Evolutionary conservation across 768 basidiomycete genomes (phyloP), one percentile per base, ranked within the genome.

Genomic region (Suillus tomentosus): DNA sequence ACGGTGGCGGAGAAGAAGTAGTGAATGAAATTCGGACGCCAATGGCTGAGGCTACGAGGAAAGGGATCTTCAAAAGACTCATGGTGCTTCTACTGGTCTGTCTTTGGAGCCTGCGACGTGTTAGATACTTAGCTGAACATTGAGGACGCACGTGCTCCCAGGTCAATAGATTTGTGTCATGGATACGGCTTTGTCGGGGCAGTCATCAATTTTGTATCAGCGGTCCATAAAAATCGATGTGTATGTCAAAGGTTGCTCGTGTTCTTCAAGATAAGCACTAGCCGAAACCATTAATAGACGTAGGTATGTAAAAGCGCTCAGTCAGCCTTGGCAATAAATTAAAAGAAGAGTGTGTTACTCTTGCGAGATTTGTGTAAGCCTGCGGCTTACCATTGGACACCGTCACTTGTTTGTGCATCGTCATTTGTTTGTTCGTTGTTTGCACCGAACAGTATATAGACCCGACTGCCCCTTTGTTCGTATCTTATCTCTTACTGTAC

Each of bases 1-100:
- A 58, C 1, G 73, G 74, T 56, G 69, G 63, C 3, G 64, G n/a
- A 48, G 51, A 72, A 1, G 74, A 69, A n/a, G 72, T 60, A 43
- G 53, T 70, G 31, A 73, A 74, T 4, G 73, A 65, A 24, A 65
- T n/a, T 19, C 72, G 72, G 63, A 73, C 72, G 50, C 73, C 68
- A 66, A 69, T 70, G 8, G 71, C 22, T 13, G 72, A 72, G 2
- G 66, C 62, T 27, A 72, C 36, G 45, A 73, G 68, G n/a, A 75
- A 65, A 17, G 69, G 42, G 19, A 62, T n/a, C 42, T 75, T 73
- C 54, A 62, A 40, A 36, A 69, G 36, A 8, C 66, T 62, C 72
- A 75, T 50, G 22, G 11, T 48, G 6, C 13, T 48, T n/a, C 19
- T 10, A 19, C 19, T 45, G 43, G 43, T 37, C 36, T 37, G 48